A percentile compares a stretch with the other conserved stretches of the same genome.
Conservation (phyloP, 768 basidiomycete genomes). For the Boletus tomentosulus region DNA sequence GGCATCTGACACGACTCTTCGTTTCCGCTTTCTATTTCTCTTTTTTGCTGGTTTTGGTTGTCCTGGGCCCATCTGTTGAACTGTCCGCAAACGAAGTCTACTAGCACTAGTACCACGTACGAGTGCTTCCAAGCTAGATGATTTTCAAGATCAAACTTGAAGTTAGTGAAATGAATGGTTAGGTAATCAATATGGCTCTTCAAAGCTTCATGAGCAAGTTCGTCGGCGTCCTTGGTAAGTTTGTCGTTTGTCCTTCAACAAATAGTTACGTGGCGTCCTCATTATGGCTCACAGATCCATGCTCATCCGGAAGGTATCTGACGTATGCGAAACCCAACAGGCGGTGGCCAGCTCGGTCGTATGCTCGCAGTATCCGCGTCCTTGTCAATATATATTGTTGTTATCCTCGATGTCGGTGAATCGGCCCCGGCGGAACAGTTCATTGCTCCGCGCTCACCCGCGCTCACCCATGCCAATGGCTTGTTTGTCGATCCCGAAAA, state of each 20-base stretch:
- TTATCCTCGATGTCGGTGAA: constrained; percentile 83
- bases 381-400: constrained; percentile 72
- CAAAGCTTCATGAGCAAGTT: no score
- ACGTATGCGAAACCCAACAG: constrained; percentile 36
- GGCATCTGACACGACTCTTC: constrained; percentile 43
- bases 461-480: constrained; percentile 73
- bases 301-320: constrained; percentile 1
- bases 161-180: background rate
- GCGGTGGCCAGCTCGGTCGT: constrained; percentile 95
- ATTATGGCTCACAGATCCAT: constrained; percentile 10
- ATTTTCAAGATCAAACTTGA: background rate
- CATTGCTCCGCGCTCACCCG: constrained; percentile 47
- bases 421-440: constrained; percentile 88
- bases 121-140: constrained; percentile 59
- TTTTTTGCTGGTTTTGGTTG: constrained; percentile 38
- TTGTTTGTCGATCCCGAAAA: constrained; percentile 77
- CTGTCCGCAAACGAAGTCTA: background rate
- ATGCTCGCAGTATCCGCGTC: constrained; percentile 94
- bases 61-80: constrained; percentile 22
- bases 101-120: constrained; percentile 13
- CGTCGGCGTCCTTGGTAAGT: constrained; percentile 30
- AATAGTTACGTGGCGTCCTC: background rate
- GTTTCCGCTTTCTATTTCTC: constrained; percentile 51
- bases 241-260: background rate
- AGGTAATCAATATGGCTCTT: background rate